Percentiles rank a stretch among this genome's conserved stretches.
Conservation (phyloP, 2,329 filamentous ascomycete species). For the Xylariaceae sp. region DNA sequence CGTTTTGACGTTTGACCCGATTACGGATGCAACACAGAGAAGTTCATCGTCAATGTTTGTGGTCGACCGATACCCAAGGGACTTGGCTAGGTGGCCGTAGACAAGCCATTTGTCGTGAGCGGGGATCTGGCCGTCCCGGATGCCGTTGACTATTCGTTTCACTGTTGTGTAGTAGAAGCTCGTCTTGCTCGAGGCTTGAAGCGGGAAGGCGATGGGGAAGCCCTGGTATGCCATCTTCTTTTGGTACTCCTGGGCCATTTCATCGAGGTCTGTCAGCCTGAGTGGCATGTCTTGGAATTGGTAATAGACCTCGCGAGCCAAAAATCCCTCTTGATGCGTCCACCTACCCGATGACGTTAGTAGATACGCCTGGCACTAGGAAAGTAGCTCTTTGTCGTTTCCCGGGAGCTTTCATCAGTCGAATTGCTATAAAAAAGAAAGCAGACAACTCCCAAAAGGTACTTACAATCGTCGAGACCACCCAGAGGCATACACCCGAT, state of each 20-base stretch:
- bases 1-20: not conserved
- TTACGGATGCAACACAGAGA: not conserved
- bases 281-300: conserved; percentile 1
- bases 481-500: not conserved
- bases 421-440: too few species aligned
- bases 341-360: too few species aligned
- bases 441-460: too few species aligned
- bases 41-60: conserved; percentile 2
- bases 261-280: not conserved
- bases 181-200: conserved; percentile 1
- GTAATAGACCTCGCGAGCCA: not conserved
- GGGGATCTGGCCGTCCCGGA: not conserved
- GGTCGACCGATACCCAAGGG: not conserved
- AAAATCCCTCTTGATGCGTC: conserved; percentile 1
- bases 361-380: too few species aligned
- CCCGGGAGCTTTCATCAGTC: too few species aligned
- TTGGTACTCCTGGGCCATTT: not conserved
- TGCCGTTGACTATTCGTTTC: conserved; percentile 1
- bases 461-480: not conserved
- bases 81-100: not conserved
- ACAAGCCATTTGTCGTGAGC: conserved; percentile 1
- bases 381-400: too few species aligned
- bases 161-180: conserved; percentile 2
- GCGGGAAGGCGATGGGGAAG: not conserved
- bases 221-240: conserved; percentile 2